These are phyloP conservation scores for Elasticomyces elasticus DNA, from an alignment of 495 filamentous ascomycete genomes.

Conservation along the genomic window DNA sequence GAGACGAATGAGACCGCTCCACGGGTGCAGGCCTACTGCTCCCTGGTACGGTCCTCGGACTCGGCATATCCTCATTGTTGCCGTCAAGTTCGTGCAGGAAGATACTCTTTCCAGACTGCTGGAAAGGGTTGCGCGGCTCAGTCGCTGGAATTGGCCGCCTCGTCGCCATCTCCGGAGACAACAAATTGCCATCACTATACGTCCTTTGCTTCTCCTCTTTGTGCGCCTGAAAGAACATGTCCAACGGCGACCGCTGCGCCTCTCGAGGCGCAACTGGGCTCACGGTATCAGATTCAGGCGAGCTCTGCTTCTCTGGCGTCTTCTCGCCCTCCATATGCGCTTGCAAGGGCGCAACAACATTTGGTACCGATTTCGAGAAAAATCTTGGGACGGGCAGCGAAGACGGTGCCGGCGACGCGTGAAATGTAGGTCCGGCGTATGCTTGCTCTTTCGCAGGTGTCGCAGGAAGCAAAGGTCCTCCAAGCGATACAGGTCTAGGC, in stretches of 20 bases:
- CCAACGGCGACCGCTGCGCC: conserved; percentile 65
- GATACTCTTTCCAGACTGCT: conserved; percentile 42
- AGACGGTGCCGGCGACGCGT: conserved; percentile 86
- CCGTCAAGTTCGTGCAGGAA: conserved; percentile 60
- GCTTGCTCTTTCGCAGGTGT: conserved; percentile 45
- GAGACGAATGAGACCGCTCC: conserved; percentile 6
- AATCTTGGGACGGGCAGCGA: conserved; percentile 90
- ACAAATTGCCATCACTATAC: conserved; percentile 1
- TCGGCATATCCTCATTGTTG: conserved; percentile 16
- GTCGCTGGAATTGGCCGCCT: conserved; percentile 11
- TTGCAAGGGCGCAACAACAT: conserved; percentile 42
- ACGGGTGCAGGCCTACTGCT: neutral
- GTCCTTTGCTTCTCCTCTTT: conserved; percentile 57
- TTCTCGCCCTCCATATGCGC: conserved; percentile 36
- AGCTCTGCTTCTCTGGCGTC: conserved; percentile 19
- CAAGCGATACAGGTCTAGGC: conserved; percentile 14
- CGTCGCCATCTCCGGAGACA: conserved; percentile 24
- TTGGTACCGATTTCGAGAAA: conserved; percentile 69
- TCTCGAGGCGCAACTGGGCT: conserved; percentile 32
- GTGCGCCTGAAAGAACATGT: conserved; percentile 81
- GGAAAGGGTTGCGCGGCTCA: conserved; percentile 24
- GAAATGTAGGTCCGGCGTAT: conserved; percentile 92
- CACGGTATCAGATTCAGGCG: conserved; percentile 28
- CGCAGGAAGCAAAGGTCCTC: conserved; percentile 27
- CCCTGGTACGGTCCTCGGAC: conserved; percentile 9